Evolutionary conservation across 345 rosid species (phyloP), one percentile per base, ranked within the genome.

Genomic region (sweet orange (Citrus sinensis)): DNA sequence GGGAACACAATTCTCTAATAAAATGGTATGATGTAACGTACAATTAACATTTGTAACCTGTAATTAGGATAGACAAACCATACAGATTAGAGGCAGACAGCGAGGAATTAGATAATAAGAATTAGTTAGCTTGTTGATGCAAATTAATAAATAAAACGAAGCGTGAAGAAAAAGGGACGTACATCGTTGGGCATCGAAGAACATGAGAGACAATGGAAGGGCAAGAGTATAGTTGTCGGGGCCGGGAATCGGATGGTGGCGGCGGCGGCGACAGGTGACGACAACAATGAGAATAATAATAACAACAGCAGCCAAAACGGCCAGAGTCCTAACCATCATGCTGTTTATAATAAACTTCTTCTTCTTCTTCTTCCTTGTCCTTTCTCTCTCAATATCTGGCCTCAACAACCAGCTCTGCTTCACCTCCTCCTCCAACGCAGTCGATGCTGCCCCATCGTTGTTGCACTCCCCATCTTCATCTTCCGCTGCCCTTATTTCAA

Each of bases 111-210:
- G 37, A 32, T 46, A 1, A 14, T 19, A 70, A 4, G 16, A 22
- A 64, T 16, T 1, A 64, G 87, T 74, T 83, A 11, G 51, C 0
- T 0, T 11, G 51, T 46, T 46, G 51, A 0, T 46, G 16, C 51
- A 46, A 46, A 11, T 46, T 46, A 46, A 46, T 46, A 46, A 3
- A 46, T 46, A 11, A 46, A 66, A 55, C 29, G 40, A 39, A 55
- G 70, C 61, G 46, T 11, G 39, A n/a, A 46, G 17, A 25, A 8
- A 70, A 39, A 16, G 69, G 24, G 29, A 69, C 85, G 3, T 42
- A 96, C 98, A 97, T 63, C 88, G 83, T 79, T 97, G 98, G 75
- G 91, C 99, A 81, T 94, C 94, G 92, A 97, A 97, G 90, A 97
- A 97, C 92, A 90, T 92, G 85, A 97, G 99, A 32, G 99, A 79